A percentile compares a stretch with the other conserved stretches of the same genome.
These are phyloP conservation scores for Yamagishiella unicocca DNA, from an alignment of 139 green algal genomes.

Conservation along the genomic window DNA sequence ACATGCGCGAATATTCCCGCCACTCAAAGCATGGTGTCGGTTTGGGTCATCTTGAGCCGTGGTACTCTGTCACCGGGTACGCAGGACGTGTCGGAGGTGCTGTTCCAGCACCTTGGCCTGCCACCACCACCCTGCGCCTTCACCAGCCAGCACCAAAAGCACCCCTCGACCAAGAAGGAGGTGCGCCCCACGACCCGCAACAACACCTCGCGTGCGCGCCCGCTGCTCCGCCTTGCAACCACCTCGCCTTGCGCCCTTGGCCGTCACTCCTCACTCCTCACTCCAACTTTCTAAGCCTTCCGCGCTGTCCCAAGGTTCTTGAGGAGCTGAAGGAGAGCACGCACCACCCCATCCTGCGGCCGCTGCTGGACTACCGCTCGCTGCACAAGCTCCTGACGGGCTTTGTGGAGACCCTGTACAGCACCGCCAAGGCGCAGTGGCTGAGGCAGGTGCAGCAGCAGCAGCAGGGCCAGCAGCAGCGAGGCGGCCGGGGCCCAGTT, in stretches of 20 bases:
- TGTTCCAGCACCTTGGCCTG: conserved; percentile 78
- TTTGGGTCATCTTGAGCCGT: too few relatives aligned
- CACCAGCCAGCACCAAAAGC: conserved; percentile 13
- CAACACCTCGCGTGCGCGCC: not conserved
- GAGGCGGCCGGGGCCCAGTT: not conserved
- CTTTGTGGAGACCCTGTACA: conserved; percentile 56
- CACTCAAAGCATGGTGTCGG: too few relatives aligned
- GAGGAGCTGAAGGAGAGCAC: conserved; percentile 65
- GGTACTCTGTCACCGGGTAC: too few relatives aligned
- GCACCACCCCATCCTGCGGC: conserved; percentile 58
- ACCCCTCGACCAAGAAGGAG: conserved; percentile 40
- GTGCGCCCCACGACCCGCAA: not conserved
- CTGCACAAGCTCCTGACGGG: conserved; percentile 71
- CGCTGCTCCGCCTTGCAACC: too few relatives aligned
- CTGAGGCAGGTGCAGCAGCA: conserved; percentile 6
- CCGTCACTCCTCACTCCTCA: not conserved
- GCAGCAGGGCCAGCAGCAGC: not conserved
- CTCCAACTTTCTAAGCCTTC: not conserved
- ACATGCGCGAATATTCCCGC: too few relatives aligned
- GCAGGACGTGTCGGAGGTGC: conserved; percentile 65
- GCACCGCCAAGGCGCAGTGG: conserved; percentile 23
- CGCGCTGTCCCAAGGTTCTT: conserved; percentile 57
- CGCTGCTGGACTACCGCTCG: conserved; percentile 80
- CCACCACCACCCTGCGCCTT: conserved; percentile 69
- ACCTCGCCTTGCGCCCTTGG: too few relatives aligned